These are phyloP conservation scores for Chlorella vulgaris DNA, from an alignment of 139 green algal species.

Conservation along the genomic window DNA sequence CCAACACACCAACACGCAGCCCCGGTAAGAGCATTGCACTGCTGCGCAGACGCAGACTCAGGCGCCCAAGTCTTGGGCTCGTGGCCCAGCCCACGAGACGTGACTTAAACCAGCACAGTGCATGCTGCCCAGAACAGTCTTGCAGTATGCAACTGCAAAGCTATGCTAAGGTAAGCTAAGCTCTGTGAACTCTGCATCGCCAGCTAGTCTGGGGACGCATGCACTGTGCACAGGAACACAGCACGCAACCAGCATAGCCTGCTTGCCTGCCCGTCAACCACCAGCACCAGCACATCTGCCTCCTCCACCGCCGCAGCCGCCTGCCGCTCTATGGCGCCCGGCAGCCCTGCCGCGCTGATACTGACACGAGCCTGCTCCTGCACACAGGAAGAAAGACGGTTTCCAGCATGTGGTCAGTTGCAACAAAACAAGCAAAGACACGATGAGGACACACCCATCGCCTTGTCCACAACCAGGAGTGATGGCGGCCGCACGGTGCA, in stretches of 20 bases:
- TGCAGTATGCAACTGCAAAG: no score
- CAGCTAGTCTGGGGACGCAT: no score
- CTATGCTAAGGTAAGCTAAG: no score
- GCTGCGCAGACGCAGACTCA: not conserved
- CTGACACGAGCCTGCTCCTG: conserved; percentile 19
- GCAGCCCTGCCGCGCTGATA: conserved; percentile 73
- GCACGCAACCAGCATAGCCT: not conserved
- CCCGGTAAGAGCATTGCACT: not conserved
- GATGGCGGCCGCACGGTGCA: no score
- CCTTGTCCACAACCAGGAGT: no score
- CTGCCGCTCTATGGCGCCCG: conserved; percentile 88
- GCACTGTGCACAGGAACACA: no score
- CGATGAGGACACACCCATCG: no score
- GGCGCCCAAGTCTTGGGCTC: no score
- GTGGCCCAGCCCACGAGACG: no score
- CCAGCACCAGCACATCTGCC: conserved; percentile 83
- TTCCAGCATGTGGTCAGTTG: not conserved
- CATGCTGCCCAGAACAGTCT: no score
- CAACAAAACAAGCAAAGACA: not conserved
- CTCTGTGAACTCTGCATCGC: no score
- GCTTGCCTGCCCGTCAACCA: conserved; percentile 79
- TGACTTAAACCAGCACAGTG: no score
- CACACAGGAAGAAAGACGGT: not conserved
- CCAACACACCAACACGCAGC: not conserved
- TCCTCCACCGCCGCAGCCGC: conserved; percentile 90